Evolutionary conservation across 192 early-diverging fungal genomes (phyloP), one percentile per base, ranked within the genome.

Genomic region (Pilaira anomala): DNA sequence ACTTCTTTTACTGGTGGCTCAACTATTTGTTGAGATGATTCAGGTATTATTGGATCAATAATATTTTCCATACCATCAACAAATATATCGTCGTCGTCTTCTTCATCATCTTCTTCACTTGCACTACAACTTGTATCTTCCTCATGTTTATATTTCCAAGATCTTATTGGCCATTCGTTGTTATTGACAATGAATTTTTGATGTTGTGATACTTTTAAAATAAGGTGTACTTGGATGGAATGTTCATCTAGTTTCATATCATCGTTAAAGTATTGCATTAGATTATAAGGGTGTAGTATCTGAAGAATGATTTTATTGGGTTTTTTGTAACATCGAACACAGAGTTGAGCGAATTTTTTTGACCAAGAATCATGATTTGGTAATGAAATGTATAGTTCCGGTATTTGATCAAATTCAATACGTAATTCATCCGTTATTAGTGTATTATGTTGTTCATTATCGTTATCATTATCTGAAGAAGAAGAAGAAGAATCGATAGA

Each of bases 121-220:
- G 28, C 53, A 21, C 30, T 30, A 13, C 28, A 19, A 14, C n/a
- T 55, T 4, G 13, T 42, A 13, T 41, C 53, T n/a, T 55, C 36
- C 22, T 42, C 56, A 19, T 54, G 14, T 7, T 19, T 58, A 16
- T 19, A 25, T 21, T 21, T 7, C 13, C 33, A 58, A 7, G 56
- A 22, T 58, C 56, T 58, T 12, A 58, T 39, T 14, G 56, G 56
- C 56, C 56, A 58, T 12, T 58, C 40, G 7, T 58, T 58, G 13
- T 58, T 24, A 28, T 58, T 58, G 21, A 58, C 56, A 42, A 16
- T 21, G 8, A 36, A 58, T 26, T 24, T 25, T 7, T 22, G 36
- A 39, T 24, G 16, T 12, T n/a, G 4, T 24, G 56, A 40, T 42
- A 8, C 21, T 58, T 41, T 22, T 5, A 58, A 36, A 9, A 11